Evolutionary conservation across 2,329 filamentous ascomycete species (phyloP).

Genomic region (Aspergillus aculeatinus): DNA sequence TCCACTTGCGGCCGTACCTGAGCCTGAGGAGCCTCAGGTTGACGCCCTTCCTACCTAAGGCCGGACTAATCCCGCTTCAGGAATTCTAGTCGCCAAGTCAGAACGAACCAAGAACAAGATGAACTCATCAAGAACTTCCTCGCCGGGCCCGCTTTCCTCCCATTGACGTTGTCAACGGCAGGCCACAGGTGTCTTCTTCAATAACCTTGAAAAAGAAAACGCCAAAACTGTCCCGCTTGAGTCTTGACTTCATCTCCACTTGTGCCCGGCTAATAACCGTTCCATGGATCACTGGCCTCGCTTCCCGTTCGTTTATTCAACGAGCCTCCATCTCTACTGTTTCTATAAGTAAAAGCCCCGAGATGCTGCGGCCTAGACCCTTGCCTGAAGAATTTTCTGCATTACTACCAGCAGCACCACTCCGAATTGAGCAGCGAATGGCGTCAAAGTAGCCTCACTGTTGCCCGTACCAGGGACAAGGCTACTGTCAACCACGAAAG

Average conservation of each 20-base stretch:
- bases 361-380: background rate
- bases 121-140: background rate
- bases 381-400: background rate
- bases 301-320: background rate
- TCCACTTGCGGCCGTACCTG: background rate
- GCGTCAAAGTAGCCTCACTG: background rate
- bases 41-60: too few species aligned
- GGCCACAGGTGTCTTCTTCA: background rate
- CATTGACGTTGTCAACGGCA: background rate
- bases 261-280: background rate
- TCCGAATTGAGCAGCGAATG: background rate
- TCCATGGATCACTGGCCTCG: background rate
- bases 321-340: too few species aligned
- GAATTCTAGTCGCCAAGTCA: background rate
- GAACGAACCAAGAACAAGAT: background rate
- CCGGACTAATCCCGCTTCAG: too few species aligned
- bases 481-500: background rate
- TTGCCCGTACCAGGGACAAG: background rate
- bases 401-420: background rate
- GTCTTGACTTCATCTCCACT: background rate
- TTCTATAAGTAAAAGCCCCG: background rate
- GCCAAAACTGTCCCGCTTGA: too few species aligned
- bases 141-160: background rate
- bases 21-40: background rate
- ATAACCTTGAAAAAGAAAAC: background rate